Evolutionary conservation across 2,329 filamentous ascomycete species (phyloP), one percentile per base, ranked within the genome.

Genomic region (Colletotrichum trifolii): DNA sequence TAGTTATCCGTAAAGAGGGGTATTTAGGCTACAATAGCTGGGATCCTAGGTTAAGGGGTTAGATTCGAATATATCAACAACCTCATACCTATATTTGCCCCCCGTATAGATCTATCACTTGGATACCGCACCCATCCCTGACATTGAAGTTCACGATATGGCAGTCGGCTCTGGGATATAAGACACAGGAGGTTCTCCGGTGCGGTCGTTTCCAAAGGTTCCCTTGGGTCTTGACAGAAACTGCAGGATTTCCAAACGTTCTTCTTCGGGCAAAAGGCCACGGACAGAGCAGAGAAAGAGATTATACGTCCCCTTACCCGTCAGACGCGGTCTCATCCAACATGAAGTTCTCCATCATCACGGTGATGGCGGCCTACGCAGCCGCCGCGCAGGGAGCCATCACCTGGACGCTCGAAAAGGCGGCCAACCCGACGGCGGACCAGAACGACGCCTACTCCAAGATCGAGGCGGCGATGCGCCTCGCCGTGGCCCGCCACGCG

Each of bases 391-490:
- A 78, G 0, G 79, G 74, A 7, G 72, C 76, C 8, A 70, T 83
- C 40, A 79, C 70, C 40, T 83, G 75, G 75, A 70, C 72, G 0
- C 68, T 83, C 0, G 64, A 77, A 42, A 78, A 75, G 53, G 72
- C 72, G 2, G 34, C 73, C n/a, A 82, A 76, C 68, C 81, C 81
- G 0, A 75, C 77, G 0, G 57, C 74, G 0, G 81, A 83, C 70
- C 74, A 83, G 52, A 43, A 69, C 9, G 81, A 82, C 49, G 81
- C 81, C 42, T 83, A 83, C 69, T 52, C 64, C 4, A 73, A 73
- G 35, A 83, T 83, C 69, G 77, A 80, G 36, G 59, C 71, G 1
- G 81, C 79, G 38, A 82, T 83, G 79, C 67, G 59, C 13, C 67
- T 74, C 2, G 81, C 81, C 5, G 78, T 75, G 0, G 74, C 75